These are phyloP conservation scores for Fomitopsis pinicola DNA, from an alignment of 1,284 basidiomycete genomes.

Conservation along the genomic window DNA sequence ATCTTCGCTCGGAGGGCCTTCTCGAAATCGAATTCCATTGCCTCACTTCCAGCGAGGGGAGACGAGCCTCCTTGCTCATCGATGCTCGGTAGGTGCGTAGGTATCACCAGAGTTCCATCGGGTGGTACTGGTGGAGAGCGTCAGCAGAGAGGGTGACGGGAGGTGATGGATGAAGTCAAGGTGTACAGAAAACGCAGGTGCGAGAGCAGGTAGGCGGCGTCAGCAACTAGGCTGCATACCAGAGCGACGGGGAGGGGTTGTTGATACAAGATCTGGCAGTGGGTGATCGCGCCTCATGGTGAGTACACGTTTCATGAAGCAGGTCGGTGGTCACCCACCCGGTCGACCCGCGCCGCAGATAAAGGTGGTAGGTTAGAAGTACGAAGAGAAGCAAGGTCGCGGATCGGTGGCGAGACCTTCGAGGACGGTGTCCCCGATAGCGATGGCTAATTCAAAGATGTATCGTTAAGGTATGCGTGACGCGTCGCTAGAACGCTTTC, in stretches of 20 bases:
- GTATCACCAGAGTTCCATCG: conserved; percentile 12
- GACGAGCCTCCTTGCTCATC: conserved; percentile 14
- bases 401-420: background rate
- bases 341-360: background rate
- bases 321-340: background rate
- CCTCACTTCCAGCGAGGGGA: conserved; percentile 31
- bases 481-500: conserved; percentile 9
- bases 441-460: conserved; percentile 4
- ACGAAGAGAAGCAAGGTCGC: background rate
- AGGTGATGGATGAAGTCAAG: background rate
- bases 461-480: conserved; percentile 6
- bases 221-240: conserved; percentile 15
- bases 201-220: background rate
- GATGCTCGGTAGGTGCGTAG: conserved; percentile 17
- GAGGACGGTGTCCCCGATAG: conserved; percentile 4
- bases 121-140: background rate
- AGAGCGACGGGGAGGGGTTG: conserved; percentile 4
- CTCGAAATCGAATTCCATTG: conserved; percentile 55
- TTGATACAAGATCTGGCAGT: conserved; percentile 17
- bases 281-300: conserved; percentile 36
- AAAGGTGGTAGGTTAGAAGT: background rate
- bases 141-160: background rate
- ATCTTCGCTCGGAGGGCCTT: conserved; percentile 36
- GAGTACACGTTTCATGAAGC: conserved; percentile 30
- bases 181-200: background rate